phyloP scores from a whole-genome alignment of 352 stramenopile genomes.

The Peronosclerospora sorghi region DNA sequence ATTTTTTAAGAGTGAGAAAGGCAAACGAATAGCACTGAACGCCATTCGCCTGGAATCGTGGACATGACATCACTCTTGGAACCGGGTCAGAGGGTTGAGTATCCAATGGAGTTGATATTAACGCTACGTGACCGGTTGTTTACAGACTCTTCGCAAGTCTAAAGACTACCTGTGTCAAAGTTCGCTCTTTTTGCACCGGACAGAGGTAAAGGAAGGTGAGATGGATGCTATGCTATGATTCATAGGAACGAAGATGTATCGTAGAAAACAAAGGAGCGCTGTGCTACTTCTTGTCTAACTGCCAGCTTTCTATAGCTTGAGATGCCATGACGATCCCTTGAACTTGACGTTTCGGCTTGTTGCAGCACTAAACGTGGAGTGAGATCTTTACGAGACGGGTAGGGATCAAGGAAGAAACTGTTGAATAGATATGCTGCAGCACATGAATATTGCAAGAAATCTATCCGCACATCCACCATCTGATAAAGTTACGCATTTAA shows the following conservation, averaged over 20 bases:
- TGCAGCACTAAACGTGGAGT: too few species aligned
- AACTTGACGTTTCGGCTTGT: too few species aligned
- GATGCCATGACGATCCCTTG: too few species aligned
- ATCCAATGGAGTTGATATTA: slow-evolving; percentile 70
- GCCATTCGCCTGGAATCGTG: slow-evolving; percentile 60
- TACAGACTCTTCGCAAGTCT: slow-evolving; percentile 39
- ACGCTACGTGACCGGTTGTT: slow-evolving; percentile 52
- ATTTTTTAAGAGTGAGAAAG: slow-evolving; percentile 66
- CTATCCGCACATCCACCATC: not conserved
- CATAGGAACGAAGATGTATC: too few species aligned
- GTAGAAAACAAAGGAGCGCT: too few species aligned
- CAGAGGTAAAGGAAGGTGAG: slow-evolving; percentile 5
- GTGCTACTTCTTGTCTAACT: too few species aligned
- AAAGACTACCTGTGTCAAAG: slow-evolving; percentile 35
- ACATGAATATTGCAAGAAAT: too few species aligned
- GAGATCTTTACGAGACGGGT: too few species aligned
- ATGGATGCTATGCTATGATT: not conserved
- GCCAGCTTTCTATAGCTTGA: too few species aligned
- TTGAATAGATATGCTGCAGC: too few species aligned
- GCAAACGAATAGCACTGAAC: slow-evolving; percentile 37
- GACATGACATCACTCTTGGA: slow-evolving; percentile 47
- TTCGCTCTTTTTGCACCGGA: slow-evolving; percentile 39
- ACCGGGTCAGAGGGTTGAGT: slow-evolving; percentile 70
- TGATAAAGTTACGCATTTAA: too few species aligned
- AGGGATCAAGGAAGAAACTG: too few species aligned